phyloP scores from a whole-genome alignment of 1,284 basidiomycete species.

The Apiotrichum sp. region DNA sequence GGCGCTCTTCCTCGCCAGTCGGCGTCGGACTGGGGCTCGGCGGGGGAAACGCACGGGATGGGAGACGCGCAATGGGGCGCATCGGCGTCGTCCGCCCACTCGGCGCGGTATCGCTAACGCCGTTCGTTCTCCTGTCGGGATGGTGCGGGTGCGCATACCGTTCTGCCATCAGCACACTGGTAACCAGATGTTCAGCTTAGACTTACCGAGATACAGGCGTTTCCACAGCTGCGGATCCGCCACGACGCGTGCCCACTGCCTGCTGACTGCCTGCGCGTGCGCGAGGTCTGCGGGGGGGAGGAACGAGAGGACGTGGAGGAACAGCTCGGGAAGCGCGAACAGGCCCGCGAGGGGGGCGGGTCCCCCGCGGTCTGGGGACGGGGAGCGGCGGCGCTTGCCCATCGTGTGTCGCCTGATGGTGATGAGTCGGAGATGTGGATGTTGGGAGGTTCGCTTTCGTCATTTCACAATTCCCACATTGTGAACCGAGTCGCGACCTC shows the following conservation, averaged over 20 bases:
- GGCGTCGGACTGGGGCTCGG: slow-evolving; percentile 15
- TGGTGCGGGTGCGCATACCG: slow-evolving; percentile 44
- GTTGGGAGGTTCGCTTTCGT: background rate
- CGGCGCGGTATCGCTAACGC: background rate
- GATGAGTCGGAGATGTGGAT: background rate
- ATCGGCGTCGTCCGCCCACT: slow-evolving; percentile 11
- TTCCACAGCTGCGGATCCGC: slow-evolving; percentile 46
- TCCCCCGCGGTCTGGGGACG: background rate
- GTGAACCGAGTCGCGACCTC: too few species aligned
- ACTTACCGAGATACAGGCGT: slow-evolving; percentile 37
- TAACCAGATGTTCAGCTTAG: background rate
- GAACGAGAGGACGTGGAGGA: slow-evolving; percentile 42
- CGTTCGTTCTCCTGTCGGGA: slow-evolving; percentile 28
- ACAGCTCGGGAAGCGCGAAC: slow-evolving; percentile 43
- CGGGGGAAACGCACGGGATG: slow-evolving; percentile 42
- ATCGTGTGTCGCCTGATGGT: background rate
- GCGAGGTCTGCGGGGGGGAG: slow-evolving; percentile 35
- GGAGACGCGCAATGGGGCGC: slow-evolving; percentile 36
- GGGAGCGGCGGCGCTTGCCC: slow-evolving; percentile 15
- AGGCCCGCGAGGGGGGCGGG: slow-evolving; percentile 19
- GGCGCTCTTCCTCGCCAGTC: slow-evolving; percentile 3
- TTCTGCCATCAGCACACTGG: slow-evolving; percentile 12
- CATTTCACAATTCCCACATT: too few species aligned
- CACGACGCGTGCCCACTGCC: slow-evolving; percentile 40
- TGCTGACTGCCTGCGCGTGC: slow-evolving; percentile 34